A percentile compares a stretch with the other conserved stretches of the same genome.
phyloP scores from a whole-genome alignment of 208 protist species.

The Leishmania turanica region DNA sequence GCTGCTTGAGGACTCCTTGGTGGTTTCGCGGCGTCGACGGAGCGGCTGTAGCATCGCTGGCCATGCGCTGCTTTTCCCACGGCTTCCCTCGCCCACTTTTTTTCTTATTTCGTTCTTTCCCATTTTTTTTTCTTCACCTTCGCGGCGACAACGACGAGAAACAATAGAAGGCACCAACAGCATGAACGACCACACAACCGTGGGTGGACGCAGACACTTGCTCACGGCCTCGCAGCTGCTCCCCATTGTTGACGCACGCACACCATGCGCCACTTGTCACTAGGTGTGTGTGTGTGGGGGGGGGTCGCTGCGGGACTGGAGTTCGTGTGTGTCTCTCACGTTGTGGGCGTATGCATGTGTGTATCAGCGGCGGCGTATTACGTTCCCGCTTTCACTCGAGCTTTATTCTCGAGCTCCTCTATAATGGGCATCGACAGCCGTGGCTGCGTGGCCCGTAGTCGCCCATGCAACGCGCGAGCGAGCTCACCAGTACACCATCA shows the following conservation, averaged over 20 bases:
- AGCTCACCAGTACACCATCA: background rate
- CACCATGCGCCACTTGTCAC: background rate
- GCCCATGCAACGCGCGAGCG: background rate
- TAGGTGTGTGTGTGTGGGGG: background rate
- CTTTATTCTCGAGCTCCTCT: background rate
- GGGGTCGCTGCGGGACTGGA: background rate
- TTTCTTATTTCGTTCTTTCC: background rate
- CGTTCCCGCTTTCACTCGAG: background rate
- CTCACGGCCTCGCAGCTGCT: background rate
- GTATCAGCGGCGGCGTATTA: background rate
- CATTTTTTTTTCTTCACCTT: background rate
- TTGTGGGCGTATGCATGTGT: background rate
- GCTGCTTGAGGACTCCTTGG: background rate
- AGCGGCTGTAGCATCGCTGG: background rate
- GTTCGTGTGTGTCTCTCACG: background rate
- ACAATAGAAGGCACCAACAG: background rate
- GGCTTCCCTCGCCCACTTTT: background rate
- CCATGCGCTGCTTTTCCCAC: background rate
- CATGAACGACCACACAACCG: background rate
- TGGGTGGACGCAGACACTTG: background rate
- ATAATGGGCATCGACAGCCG: no score
- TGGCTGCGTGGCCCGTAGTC: background rate
- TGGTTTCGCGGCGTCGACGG: background rate
- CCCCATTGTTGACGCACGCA: background rate
- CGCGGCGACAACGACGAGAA: background rate